Evolutionary conservation across 352 stramenopile genomes (phyloP).

Genomic region (Phytophthora ohioensis): DNA sequence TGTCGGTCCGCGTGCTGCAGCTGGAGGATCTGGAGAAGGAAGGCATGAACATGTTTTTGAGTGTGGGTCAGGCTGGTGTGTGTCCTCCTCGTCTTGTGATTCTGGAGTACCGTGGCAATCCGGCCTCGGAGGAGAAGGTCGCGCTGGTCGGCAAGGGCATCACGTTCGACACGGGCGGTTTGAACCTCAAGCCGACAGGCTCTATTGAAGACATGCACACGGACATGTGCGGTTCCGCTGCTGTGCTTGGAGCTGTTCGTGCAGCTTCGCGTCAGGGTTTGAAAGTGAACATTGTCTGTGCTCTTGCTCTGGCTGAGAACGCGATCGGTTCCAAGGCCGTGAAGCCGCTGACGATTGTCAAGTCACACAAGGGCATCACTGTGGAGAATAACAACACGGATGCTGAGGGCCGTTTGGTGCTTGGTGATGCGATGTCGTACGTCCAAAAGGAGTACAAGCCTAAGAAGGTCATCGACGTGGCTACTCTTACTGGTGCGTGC

Average conservation of each 20-base stretch:
- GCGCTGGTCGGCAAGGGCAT: conserved; percentile 95
- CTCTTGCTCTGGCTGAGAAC: conserved; percentile 84
- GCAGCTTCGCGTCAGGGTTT: conserved; percentile 73
- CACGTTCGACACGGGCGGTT: conserved; percentile 95
- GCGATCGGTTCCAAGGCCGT: conserved; percentile 88
- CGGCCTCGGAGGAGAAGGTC: conserved; percentile 67
- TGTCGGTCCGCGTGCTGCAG: conserved; percentile 84
- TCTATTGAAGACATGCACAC: conserved; percentile 94
- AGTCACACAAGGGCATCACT: conserved; percentile 91
- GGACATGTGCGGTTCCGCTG: conserved; percentile 92
- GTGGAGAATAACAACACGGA: conserved; percentile 95
- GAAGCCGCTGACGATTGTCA: conserved; percentile 90
- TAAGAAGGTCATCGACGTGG: conserved; percentile 94
- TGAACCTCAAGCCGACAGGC: conserved; percentile 95
- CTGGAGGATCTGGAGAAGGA: conserved; percentile 76
- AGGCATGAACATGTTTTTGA: conserved; percentile 89
- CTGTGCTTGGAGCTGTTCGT: conserved; percentile 84
- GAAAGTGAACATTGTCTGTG: conserved; percentile 85
- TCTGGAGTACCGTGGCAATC: conserved; percentile 82
- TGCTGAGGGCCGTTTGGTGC: conserved; percentile 92
- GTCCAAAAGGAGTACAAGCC: conserved; percentile 90
- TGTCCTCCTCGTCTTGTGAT: conserved; percentile 85
- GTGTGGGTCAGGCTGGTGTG: conserved; percentile 78
- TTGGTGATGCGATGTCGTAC: conserved; percentile 92
- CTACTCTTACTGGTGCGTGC: conserved; percentile 93